Percentiles rank a stretch among this genome's conserved stretches.
These are phyloP conservation scores for Pilasporangium apinafurcum DNA, from an alignment of 352 stramenopile genomes.

Conservation along the genomic window DNA sequence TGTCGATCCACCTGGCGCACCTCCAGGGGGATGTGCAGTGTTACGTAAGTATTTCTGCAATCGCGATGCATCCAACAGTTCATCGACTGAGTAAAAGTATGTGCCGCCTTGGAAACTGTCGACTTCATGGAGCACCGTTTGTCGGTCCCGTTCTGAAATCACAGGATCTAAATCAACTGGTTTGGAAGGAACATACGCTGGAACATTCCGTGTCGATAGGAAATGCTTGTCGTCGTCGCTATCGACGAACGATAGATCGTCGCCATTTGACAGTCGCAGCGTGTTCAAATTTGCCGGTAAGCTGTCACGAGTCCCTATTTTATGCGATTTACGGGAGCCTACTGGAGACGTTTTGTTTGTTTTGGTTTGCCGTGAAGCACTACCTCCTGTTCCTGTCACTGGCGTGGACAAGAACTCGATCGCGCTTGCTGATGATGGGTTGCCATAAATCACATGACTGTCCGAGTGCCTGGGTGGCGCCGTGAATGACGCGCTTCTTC, in stretches of 20 bases:
- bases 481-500: neutral
- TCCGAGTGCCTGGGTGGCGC: constrained; percentile 7
- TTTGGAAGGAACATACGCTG: constrained; percentile 27
- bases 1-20: neutral
- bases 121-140: constrained; percentile 54
- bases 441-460: constrained; percentile 9
- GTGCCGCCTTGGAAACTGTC: constrained; percentile 48
- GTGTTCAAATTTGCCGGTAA: too few species aligned
- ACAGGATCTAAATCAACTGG: constrained; percentile 25
- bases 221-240: constrained; percentile 4
- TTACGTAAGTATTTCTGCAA: constrained; percentile 50
- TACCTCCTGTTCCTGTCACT: neutral
- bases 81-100: constrained; percentile 79
- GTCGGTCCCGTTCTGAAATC: constrained; percentile 53
- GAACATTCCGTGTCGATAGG: constrained; percentile 3
- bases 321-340: too few species aligned
- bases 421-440: too few species aligned
- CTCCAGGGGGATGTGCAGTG: constrained; percentile 4
- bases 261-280: neutral
- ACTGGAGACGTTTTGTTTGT: too few species aligned
- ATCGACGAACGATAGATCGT: neutral
- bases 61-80: constrained; percentile 46
- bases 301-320: too few species aligned
- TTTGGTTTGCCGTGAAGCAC: constrained; percentile 6
- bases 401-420: constrained; percentile 2